phyloP scores from a whole-genome alignment of 2,329 filamentous ascomycete genomes.

The Aspergillus jensenii region DNA sequence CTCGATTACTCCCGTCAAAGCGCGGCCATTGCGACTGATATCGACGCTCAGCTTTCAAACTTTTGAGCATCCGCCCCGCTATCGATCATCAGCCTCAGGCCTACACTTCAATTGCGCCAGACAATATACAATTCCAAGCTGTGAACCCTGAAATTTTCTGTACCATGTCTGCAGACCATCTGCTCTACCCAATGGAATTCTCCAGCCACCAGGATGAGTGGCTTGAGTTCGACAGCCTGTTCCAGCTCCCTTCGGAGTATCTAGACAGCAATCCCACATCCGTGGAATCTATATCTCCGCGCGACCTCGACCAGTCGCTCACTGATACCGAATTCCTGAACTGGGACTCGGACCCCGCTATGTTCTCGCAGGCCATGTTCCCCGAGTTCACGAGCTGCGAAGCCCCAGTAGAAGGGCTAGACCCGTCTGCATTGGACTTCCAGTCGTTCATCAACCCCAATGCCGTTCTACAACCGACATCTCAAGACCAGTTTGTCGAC shows the following conservation, averaged over 20 bases:
- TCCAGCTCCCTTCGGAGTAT: conserved; percentile 29
- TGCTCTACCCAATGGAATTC: conserved; percentile 24
- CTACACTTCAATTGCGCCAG: background rate
- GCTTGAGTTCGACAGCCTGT: conserved; percentile 36
- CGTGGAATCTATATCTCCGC: conserved; percentile 30
- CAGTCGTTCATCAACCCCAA: conserved; percentile 17
- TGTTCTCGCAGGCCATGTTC: conserved; percentile 23
- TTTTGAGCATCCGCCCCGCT: background rate
- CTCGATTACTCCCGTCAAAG: background rate
- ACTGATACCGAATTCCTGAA: conserved; percentile 23
- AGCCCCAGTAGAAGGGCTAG: conserved; percentile 18
- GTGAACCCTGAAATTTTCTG: background rate
- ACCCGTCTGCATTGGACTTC: conserved; percentile 17
- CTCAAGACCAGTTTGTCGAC: conserved; percentile 5
- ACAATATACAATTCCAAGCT: background rate
- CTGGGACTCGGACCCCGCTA: conserved; percentile 20
- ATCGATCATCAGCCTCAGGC: conserved; percentile 20
- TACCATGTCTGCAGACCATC: conserved; percentile 30
- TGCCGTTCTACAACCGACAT: conserved; percentile 11
- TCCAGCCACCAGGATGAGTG: conserved; percentile 26
- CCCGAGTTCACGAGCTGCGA: conserved; percentile 25
- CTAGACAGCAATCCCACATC: conserved; percentile 30
- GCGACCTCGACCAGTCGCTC: conserved; percentile 28
- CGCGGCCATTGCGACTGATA: conserved; percentile 3
- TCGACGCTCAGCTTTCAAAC: background rate